phyloP scores from a whole-genome alignment of 1,284 basidiomycete genomes.

The Melampsora americana region DNA sequence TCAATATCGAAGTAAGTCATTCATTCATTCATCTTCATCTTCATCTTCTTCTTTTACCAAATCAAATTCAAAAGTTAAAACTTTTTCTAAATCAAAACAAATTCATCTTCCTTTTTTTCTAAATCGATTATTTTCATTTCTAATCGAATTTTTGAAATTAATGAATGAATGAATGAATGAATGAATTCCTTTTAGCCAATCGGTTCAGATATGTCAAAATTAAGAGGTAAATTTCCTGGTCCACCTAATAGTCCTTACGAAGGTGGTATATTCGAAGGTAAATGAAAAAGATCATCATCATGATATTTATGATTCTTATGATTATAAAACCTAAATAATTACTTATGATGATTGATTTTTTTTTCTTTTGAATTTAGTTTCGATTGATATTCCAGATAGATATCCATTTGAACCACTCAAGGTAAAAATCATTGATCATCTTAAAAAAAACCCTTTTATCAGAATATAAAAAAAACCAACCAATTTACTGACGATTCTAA shows the following conservation, averaged over 20 bases:
- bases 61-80: too few relatives aligned
- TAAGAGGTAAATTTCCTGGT: slow-evolving; percentile 84
- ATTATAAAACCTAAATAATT: too few relatives aligned
- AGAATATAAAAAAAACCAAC: too few relatives aligned
- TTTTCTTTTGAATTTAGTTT: slow-evolving; percentile 32
- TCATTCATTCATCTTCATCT: background rate
- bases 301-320: too few relatives aligned
- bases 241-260: slow-evolving; percentile 86
- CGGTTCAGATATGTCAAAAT: slow-evolving; percentile 72
- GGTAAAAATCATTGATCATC: slow-evolving; percentile 80
- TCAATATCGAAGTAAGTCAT: slow-evolving; percentile 16
- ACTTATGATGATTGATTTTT: too few relatives aligned
- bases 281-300: background rate
- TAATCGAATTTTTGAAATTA: too few relatives aligned
- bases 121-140: too few relatives aligned
- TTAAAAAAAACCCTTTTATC: too few relatives aligned
- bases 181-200: slow-evolving; percentile 5
- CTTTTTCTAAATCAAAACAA: too few relatives aligned
- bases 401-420: slow-evolving; percentile 90
- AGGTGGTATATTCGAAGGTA: slow-evolving; percentile 83
- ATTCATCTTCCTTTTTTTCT: too few relatives aligned
- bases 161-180: too few relatives aligned
- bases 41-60: background rate
- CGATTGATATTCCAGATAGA: slow-evolving; percentile 44
- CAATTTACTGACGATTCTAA: too few relatives aligned